Conservation (phyloP, 2,329 filamentous ascomycete species). For the Pseudocercospora cruenta region DNA sequence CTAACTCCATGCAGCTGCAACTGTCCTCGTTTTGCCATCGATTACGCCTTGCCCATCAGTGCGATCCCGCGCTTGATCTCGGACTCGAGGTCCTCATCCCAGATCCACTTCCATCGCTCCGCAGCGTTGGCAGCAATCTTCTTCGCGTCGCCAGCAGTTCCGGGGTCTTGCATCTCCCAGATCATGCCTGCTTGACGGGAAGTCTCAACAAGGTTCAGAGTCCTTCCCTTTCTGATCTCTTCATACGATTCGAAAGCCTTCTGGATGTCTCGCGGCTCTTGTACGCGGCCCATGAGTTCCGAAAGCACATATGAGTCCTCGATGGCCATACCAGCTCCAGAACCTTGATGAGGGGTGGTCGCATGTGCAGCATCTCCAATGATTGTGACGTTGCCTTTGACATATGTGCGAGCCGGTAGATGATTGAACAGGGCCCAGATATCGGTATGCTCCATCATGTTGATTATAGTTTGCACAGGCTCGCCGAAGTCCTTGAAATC, state of each 20-base stretch:
- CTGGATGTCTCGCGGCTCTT: background rate
- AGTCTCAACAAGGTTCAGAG: conserved; percentile 8
- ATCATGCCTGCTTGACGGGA: conserved; percentile 4
- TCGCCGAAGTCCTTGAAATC: conserved; percentile 21
- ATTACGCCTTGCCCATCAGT: background rate
- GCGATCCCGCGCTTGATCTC: background rate
- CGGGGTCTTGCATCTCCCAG: conserved; percentile 12
- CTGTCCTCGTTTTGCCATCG: too few relatives aligned
- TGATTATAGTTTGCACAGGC: conserved; percentile 23
- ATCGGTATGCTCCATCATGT: conserved; percentile 19
- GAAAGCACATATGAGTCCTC: conserved; percentile 33
- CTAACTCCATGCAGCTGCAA: too few relatives aligned
- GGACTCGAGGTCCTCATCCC: conserved; percentile 9
- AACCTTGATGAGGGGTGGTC: conserved; percentile 46
- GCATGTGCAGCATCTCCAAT: conserved; percentile 49
- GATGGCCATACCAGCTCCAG: conserved; percentile 35
- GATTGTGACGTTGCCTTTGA: conserved; percentile 44
- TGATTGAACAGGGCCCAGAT: conserved; percentile 43
- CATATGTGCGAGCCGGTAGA: conserved; percentile 45
- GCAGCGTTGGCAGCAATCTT: conserved; percentile 3
- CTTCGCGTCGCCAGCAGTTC: background rate
- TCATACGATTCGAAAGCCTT: conserved; percentile 11
- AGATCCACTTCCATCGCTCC: conserved; percentile 10
- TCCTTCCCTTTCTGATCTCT: conserved; percentile 4
- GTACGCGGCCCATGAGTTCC: conserved; percentile 1